Evolutionary conservation across 2,329 filamentous ascomycete genomes (phyloP).

Genomic region (Ophiostoma sp.): DNA sequence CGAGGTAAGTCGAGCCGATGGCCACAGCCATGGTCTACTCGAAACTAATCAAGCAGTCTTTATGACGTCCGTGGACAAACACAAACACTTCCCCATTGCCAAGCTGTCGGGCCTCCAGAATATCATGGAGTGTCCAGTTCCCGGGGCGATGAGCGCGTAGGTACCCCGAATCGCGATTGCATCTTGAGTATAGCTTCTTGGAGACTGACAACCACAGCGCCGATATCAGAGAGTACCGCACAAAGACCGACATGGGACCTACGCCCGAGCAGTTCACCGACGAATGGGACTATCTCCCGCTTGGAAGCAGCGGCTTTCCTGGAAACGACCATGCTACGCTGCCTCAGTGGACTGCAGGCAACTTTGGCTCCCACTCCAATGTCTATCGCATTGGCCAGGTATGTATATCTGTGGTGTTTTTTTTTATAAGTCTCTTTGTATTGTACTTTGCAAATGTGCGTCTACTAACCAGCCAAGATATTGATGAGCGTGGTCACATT

Average conservation of each 20-base stretch:
- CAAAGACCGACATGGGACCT: too few relatives aligned
- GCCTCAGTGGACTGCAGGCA: slow-evolving; percentile 17
- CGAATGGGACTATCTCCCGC: slow-evolving; percentile 23
- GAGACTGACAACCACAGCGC: neutral
- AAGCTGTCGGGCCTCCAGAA: neutral
- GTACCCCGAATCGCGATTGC: neutral
- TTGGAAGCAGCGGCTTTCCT: neutral
- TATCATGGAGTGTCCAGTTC: neutral
- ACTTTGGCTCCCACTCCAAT: slow-evolving; percentile 16
- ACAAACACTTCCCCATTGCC: slow-evolving; percentile 16
- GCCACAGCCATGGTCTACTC: too few relatives aligned
- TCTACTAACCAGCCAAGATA: neutral
- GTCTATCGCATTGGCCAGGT: slow-evolving; percentile 23
- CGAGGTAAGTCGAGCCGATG: slow-evolving; percentile 15
- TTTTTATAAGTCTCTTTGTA: neutral
- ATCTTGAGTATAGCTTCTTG: neutral
- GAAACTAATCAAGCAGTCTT: slow-evolving; percentile 4
- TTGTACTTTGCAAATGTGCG: neutral
- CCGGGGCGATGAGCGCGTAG: neutral
- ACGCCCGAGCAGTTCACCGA: slow-evolving; percentile 22
- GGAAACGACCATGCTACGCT: neutral
- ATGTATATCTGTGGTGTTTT: neutral
- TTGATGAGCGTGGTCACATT: slow-evolving; percentile 13
- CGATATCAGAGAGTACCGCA: neutral
- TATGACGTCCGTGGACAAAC: neutral